Evolutionary conservation across 2,329 filamentous ascomycete species (phyloP), one percentile per base, ranked within the genome.

Genomic region (Pseudophaeomoniella oleicola): DNA sequence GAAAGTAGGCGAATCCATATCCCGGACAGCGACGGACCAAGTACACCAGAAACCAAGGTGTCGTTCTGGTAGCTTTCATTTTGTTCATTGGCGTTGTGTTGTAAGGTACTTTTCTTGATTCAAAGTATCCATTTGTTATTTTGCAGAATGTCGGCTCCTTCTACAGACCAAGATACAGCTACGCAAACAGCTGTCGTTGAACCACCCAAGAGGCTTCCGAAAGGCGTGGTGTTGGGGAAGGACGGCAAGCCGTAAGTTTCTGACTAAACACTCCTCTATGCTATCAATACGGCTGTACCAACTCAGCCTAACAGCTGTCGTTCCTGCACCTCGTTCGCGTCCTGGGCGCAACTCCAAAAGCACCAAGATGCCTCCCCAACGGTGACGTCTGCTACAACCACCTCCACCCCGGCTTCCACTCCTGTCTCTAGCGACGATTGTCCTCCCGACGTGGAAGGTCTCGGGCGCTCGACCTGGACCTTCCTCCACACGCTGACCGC

Each of bases 391-490:
- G 40, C 57, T 16, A 45, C 56, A 36, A 52, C 50, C 15, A 45
- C 55, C n/a, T 11, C 32, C n/a, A 39, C 43, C 11, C 16, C 39
- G 16, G 19, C 41, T 12, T 35, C 37, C 30, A 35, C 48, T 34
- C 6, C 44, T 19, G 37, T 41, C 40, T 39, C 57, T 19, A 39
- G 55, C n/a, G 44, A 58, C 22, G 81, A 93, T 58, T 96, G 88
- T 54, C 90, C 90, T 0, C 81, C 90, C 1, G 87, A 96, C 54
- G 84, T 94, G 44, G 85, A 93, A 53, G 62, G 69, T 12, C 76
- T 98, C 3, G 90, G 90, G 34, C 82, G 86, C 43, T 78, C 78
- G 41, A 83, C 85, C 10, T 98, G 90, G 90, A 94, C 86, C 0
- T 71, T 98, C 14, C 74, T 98, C 1, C 90, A 98, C 64, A 80